Evolutionary conservation across 306 rosid species (phyloP), one percentile per base, ranked within the genome.

Genomic region (Cucurbita moschata): DNA sequence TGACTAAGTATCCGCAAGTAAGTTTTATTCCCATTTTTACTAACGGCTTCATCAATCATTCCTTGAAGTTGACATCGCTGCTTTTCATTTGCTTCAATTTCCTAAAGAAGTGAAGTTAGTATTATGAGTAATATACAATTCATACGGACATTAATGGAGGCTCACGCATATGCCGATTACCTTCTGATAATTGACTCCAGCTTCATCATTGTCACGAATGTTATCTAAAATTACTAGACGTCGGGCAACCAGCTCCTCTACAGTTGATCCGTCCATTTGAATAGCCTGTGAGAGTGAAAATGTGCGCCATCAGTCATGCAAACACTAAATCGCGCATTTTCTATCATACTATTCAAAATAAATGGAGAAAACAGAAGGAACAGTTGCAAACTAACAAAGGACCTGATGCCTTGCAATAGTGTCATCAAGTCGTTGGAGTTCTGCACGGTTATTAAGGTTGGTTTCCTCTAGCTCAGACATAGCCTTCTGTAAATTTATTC

Each of bases 401-500:
- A 84, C 91, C 88, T 84, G 91, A 72, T 81, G 78, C 64, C 78
- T 84, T 61, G 88, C 85, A 53, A 87, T 87, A 54, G 78, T 83
- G 59, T 85, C 91, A 51, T 87, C 91, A 81, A 87, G 91, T 76
- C 76, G 84, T 76, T 85, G 88, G 77, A 84, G 88, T 69, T 87
- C 91, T 35, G 83, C 64, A 71, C 76, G 86, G 69, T 87, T 87
- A 39, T 57, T 78, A 75, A 81, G 83, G 56, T 85, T 85, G 59
- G 86, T 81, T 85, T 87, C 91, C 78, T 87, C 91, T 43, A 87
- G 88, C 79, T 87, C 88, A 77, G 76, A 83, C 54, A 84, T 65
- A 72, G 91, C 91, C 79, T 85, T 87, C 68, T 82, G 88, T 67
- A 87, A 79, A 80, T 87, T 87, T 77, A 87, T 87, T 72, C 88